Evolutionary conservation across 805 yeast species (phyloP).

Genomic region (Candida pseudoglaebosa): DNA sequence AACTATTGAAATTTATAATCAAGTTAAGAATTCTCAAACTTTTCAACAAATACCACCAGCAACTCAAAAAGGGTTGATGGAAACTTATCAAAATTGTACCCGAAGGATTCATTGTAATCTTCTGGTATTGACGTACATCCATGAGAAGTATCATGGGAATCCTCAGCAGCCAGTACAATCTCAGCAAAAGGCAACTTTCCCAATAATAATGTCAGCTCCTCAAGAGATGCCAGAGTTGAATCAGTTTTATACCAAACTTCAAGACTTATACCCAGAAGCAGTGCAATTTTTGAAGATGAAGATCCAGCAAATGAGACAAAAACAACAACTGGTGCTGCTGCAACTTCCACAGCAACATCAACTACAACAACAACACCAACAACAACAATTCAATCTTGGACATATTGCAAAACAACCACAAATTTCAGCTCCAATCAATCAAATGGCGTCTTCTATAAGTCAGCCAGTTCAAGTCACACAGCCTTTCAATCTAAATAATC

Average conservation of each 20-base stretch:
- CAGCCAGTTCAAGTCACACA: background rate
- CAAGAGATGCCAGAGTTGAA: conserved; percentile 51
- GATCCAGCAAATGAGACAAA: conserved; percentile 35
- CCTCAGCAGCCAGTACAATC: conserved; percentile 20
- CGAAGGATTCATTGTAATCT: conserved; percentile 41
- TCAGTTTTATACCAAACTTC: conserved; percentile 43
- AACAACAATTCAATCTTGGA: conserved; percentile 1
- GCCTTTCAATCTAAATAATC: background rate
- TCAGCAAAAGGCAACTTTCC: conserved; percentile 34
- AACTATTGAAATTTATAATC: conserved; percentile 32
- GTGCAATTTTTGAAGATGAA: conserved; percentile 38
- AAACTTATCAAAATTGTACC: conserved; percentile 38
- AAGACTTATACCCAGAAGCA: conserved; percentile 53
- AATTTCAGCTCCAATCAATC: background rate
- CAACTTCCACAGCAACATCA: conserved; percentile 3
- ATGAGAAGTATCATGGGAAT: conserved; percentile 34
- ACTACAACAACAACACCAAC: conserved; percentile 7
- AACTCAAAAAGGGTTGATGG: conserved; percentile 25
- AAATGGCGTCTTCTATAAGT: background rate
- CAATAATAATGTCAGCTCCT: conserved; percentile 52
- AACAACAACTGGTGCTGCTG: conserved; percentile 17
- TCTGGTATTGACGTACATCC: conserved; percentile 34
- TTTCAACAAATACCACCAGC: conserved; percentile 30
- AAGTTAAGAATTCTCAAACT: conserved; percentile 31
- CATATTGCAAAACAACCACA: background rate